Percentiles rank a stretch among this genome's conserved stretches.
These are phyloP conservation scores for Gamarada debralockiae DNA, from an alignment of 495 filamentous ascomycete genomes.

Conservation along the genomic window DNA sequence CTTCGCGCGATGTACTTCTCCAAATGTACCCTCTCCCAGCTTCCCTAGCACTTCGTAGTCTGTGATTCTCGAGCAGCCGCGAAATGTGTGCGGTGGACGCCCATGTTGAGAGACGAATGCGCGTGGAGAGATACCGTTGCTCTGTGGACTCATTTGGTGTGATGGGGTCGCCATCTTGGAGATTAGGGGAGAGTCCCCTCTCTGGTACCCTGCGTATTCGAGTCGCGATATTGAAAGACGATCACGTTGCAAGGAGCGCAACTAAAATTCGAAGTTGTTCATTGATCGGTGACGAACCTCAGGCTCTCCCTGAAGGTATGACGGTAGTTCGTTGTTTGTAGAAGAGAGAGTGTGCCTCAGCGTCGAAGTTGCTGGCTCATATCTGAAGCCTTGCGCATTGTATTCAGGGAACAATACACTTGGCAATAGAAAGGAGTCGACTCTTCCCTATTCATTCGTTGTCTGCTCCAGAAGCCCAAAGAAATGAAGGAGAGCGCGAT, in stretches of 20 bases:
- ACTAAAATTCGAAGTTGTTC: background rate
- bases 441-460: too few relatives aligned
- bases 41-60: constrained; percentile 89
- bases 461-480: too few relatives aligned
- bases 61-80: constrained; percentile 80
- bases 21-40: constrained; percentile 96
- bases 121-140: constrained; percentile 13
- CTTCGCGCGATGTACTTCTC: constrained; percentile 88
- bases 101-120: constrained; percentile 15
- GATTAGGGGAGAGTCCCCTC: background rate
- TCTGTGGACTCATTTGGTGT: constrained; percentile 17
- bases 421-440: background rate
- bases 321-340: too few relatives aligned
- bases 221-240: background rate
- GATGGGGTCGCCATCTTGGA: constrained; percentile 20
- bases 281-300: background rate
- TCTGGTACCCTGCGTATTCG: background rate
- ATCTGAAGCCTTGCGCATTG: constrained; percentile 8
- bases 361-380: background rate
- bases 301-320: background rate
- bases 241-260: background rate
- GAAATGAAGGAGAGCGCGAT: too few relatives aligned
- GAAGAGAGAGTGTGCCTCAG: constrained; percentile 6
- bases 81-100: constrained; percentile 47
- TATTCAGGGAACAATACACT: constrained; percentile 5